A percentile compares a stretch with the other conserved stretches of the same genome.
These are phyloP conservation scores for Podospora conica DNA, from an alignment of 495 filamentous ascomycete species.

Conservation along the genomic window DNA sequence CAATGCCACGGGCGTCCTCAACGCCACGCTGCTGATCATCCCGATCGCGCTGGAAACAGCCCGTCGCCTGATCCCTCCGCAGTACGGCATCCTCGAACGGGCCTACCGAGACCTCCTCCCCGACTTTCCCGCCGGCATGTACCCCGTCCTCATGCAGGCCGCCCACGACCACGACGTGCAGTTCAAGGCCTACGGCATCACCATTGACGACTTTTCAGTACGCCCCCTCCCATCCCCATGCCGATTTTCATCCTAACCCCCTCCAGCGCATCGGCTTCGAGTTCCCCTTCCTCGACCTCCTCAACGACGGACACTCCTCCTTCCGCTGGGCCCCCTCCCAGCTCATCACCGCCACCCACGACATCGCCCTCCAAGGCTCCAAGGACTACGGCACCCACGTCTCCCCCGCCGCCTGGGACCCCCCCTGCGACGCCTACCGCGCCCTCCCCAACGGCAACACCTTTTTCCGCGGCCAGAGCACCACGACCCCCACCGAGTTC, in stretches of 20 bases:
- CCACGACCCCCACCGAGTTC: slow-evolving; percentile 17
- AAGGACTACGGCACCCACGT: slow-evolving; percentile 34
- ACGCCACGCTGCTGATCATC: slow-evolving; percentile 36
- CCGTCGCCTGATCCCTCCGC: slow-evolving; percentile 30
- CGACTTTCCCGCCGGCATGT: slow-evolving; percentile 38
- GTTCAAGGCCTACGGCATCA: slow-evolving; percentile 29
- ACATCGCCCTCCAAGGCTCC: slow-evolving; percentile 32
- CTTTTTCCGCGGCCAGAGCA: slow-evolving; percentile 25
- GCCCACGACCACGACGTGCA: slow-evolving; percentile 41
- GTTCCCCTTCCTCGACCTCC: slow-evolving; percentile 40
- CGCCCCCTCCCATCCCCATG: neutral
- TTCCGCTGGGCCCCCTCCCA: slow-evolving; percentile 39
- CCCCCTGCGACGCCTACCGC: slow-evolving; percentile 34
- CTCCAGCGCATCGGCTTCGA: slow-evolving; percentile 37
- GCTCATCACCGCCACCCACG: slow-evolving; percentile 31
- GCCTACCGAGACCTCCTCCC: slow-evolving; percentile 34
- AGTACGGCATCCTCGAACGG: slow-evolving; percentile 34
- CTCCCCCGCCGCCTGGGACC: slow-evolving; percentile 31
- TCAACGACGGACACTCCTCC: slow-evolving; percentile 31
- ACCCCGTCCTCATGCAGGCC: slow-evolving; percentile 39
- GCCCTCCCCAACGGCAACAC: slow-evolving; percentile 22
- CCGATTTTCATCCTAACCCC: neutral
- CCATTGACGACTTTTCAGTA: slow-evolving; percentile 39
- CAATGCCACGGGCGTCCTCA: slow-evolving; percentile 37
- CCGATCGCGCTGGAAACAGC: slow-evolving; percentile 33